phyloP scores from a whole-genome alignment of 192 early-diverging fungal species.

The Geranomyces michiganensis region DNA sequence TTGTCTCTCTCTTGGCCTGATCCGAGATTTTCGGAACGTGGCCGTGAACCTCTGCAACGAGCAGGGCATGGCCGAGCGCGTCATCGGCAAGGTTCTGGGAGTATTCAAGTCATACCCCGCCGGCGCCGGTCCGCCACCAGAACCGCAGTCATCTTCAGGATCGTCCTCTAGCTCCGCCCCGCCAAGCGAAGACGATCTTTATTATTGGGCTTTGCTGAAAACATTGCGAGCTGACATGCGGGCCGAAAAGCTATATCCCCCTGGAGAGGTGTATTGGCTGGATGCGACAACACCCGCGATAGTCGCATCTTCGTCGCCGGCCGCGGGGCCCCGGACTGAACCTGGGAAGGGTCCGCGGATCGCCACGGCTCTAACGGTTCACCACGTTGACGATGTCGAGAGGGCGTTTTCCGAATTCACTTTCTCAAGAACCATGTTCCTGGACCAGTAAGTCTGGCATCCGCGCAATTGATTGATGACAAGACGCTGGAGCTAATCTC shows the following conservation, averaged over 20 bases:
- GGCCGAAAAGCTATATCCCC: constrained; percentile 75
- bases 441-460: constrained; percentile 59
- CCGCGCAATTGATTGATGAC: neutral
- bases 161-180: neutral
- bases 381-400: constrained; percentile 74
- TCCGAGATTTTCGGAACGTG: constrained; percentile 81
- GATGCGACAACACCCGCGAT: constrained; percentile 19
- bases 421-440: constrained; percentile 79
- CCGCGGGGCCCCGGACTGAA: neutral
- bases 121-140: neutral
- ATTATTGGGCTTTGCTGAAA: constrained; percentile 82
- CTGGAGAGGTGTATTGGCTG: constrained; percentile 56
- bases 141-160: neutral
- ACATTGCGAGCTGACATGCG: constrained; percentile 82
- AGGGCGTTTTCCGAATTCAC: constrained; percentile 76
- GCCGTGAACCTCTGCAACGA: constrained; percentile 46
- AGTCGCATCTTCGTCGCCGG: constrained; percentile 13
- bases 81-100: constrained; percentile 49
- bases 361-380: constrained; percentile 44
- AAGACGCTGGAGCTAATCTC: neutral
- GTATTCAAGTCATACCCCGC: constrained; percentile 31
- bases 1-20: constrained; percentile 74
- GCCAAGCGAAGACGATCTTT: constrained; percentile 65
- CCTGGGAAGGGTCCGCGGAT: neutral
- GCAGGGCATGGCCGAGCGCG: constrained; percentile 48